Percentiles rank a stretch among this genome's conserved stretches.
phyloP scores from a whole-genome alignment of 257 asterid species.

The Ilex aquifolium region DNA sequence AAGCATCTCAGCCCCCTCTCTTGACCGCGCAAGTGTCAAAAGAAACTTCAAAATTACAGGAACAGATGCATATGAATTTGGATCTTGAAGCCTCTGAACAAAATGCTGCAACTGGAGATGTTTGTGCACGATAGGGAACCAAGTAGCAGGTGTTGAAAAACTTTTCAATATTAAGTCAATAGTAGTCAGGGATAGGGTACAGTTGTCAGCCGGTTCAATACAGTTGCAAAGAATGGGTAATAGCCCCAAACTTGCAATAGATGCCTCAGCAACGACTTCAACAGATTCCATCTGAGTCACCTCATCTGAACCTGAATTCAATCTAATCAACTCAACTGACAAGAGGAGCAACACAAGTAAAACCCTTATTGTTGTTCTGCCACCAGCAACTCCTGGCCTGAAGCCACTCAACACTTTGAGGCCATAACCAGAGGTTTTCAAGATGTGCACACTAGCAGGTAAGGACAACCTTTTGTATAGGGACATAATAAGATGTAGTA shows the following conservation, averaged over 20 bases:
- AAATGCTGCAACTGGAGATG: conserved; percentile 61
- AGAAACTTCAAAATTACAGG: conserved; percentile 60
- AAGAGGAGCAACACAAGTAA: conserved; percentile 62
- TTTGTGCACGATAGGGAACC: conserved; percentile 73
- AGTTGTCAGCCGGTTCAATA: conserved; percentile 46
- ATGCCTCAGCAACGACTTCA: conserved; percentile 48
- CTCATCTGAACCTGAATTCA: conserved; percentile 21
- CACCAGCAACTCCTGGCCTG: conserved; percentile 33
- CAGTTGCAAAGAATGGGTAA: conserved; percentile 77
- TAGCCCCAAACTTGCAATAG: conserved; percentile 54
- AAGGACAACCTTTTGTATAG: conserved; percentile 26
- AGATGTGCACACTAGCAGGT: conserved; percentile 35
- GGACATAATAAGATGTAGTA: conserved; percentile 55
- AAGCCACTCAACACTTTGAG: conserved; percentile 59
- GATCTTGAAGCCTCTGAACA: conserved; percentile 66
- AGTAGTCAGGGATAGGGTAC: conserved; percentile 57
- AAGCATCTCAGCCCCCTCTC: conserved; percentile 84
- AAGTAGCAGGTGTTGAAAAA: conserved; percentile 55
- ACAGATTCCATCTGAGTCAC: conserved; percentile 22
- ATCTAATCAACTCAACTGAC: conserved; percentile 37
- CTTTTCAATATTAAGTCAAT: conserved; percentile 59
- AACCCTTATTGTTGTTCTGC: conserved; percentile 34
- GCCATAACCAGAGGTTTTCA: conserved; percentile 64
- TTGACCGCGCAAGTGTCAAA: conserved; percentile 67
- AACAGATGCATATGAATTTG: conserved; percentile 23